Evolutionary conservation across 306 rosid genomes (phyloP).

Genomic region (Lotus japonicus): DNA sequence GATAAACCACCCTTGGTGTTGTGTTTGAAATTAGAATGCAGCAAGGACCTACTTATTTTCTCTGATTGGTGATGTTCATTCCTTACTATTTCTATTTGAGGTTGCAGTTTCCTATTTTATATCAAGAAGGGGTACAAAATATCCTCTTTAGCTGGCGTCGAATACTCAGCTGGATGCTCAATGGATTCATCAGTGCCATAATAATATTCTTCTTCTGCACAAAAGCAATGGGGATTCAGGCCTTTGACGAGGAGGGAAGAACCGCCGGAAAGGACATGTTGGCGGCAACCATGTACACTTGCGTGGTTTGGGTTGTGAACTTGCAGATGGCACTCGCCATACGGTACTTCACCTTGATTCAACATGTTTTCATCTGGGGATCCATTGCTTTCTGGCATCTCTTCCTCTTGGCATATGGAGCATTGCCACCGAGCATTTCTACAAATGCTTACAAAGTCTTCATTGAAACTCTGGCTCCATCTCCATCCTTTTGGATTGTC

Average conservation of each 20-base stretch:
- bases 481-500: conserved; percentile 68
- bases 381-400: conserved; percentile 70
- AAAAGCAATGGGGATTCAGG: conserved; percentile 48
- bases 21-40: neutral
- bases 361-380: conserved; percentile 86
- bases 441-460: conserved; percentile 65
- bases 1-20: conserved; percentile 1
- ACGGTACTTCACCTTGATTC: conserved; percentile 77
- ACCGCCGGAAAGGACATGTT: conserved; percentile 72
- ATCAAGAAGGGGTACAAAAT: conserved; percentile 93
- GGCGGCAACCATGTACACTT: conserved; percentile 74
- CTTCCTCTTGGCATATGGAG: conserved; percentile 61
- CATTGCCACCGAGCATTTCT: conserved; percentile 52
- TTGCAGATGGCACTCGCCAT: conserved; percentile 76
- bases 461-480: conserved; percentile 62
- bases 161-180: conserved; percentile 81
- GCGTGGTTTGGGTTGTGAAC: conserved; percentile 84
- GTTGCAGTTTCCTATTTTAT: conserved; percentile 77
- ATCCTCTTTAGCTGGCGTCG: conserved; percentile 83
- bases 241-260: conserved; percentile 58
- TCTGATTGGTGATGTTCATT: conserved; percentile 4
- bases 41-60: neutral
- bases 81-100: conserved; percentile 4
- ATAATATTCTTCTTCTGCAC: conserved; percentile 76
- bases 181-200: conserved; percentile 52